Conservation (phyloP, 805 yeast species). For the Lipomyces sp. region DNA sequence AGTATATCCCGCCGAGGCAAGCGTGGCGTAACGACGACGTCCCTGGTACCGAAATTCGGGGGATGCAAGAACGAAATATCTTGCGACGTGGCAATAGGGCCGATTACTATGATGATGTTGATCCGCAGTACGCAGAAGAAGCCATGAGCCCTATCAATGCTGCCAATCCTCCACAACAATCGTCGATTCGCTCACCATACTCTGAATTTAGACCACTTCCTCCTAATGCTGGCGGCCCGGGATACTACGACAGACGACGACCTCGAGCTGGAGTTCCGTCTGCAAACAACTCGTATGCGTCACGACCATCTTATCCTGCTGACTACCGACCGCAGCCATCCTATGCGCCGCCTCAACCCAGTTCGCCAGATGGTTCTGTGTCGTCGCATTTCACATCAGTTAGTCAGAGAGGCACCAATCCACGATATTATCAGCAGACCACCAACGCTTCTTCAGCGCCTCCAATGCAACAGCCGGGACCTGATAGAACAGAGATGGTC, state of each 20-base stretch:
- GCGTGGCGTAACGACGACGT: constrained; percentile 14
- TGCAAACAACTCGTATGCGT: constrained; percentile 10
- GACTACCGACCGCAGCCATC: constrained; percentile 16
- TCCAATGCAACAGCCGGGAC: constrained; percentile 5
- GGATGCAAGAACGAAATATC: not conserved
- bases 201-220: constrained; percentile 22
- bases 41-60: not conserved
- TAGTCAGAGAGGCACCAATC: constrained; percentile 42
- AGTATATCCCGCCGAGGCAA: constrained; percentile 28
- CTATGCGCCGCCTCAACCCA: constrained; percentile 36
- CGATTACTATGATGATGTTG: constrained; percentile 34
- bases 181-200: constrained; percentile 20
- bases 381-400: constrained; percentile 44
- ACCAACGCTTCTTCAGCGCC: constrained; percentile 8
- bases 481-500: constrained; percentile 48
- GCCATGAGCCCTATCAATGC: not conserved
- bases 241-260: constrained; percentile 11
- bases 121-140: constrained; percentile 32
- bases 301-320: constrained; percentile 19
- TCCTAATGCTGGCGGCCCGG: not conserved
- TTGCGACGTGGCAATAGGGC: constrained; percentile 2
- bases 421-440: constrained; percentile 36
- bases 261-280: constrained; percentile 17
- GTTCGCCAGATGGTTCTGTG: constrained; percentile 45
- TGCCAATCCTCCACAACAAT: constrained; percentile 9